Evolutionary conservation across 164 flowering plant species (phyloP).

Genomic region (Nelumbo lutea): DNA sequence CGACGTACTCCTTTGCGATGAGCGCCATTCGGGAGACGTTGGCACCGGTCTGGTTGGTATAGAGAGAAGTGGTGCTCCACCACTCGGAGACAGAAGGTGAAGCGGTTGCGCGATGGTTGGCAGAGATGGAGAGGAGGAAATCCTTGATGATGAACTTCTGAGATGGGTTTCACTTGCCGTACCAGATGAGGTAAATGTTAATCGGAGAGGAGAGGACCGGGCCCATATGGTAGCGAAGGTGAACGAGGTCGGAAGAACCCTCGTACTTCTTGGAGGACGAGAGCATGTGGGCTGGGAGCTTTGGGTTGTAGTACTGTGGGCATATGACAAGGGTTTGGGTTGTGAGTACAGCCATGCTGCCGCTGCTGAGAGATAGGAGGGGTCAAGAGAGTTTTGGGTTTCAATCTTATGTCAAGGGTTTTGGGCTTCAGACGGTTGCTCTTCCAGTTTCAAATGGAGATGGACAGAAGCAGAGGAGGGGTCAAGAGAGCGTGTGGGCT

Average conservation of each 20-base stretch:
- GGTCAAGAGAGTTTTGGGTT: no score
- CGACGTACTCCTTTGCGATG: slow-evolving; percentile 63
- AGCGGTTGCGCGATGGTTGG: slow-evolving; percentile 24
- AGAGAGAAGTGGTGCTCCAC: slow-evolving; percentile 45
- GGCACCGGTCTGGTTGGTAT: no score
- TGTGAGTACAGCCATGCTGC: no score
- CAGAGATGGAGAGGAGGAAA: slow-evolving; percentile 29
- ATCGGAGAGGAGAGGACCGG: no score
- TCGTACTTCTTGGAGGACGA: slow-evolving; percentile 57
- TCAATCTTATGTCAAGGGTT: slow-evolving; percentile 13
- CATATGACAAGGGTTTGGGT: no score
- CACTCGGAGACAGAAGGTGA: slow-evolving; percentile 71
- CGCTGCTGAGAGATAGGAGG: no score
- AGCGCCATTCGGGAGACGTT: slow-evolving; percentile 46
- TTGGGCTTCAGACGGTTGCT: no score
- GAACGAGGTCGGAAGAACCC: slow-evolving; percentile 78
- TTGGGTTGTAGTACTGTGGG: no score
- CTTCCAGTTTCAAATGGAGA: neutral
- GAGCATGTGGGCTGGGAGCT: no score
- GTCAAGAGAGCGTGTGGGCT: slow-evolving; percentile 8
- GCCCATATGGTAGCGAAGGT: slow-evolving; percentile 87
- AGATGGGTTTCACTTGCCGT: slow-evolving; percentile 35
- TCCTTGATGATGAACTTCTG: slow-evolving; percentile 54
- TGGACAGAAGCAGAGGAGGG: slow-evolving; percentile 9
- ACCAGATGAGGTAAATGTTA: no score